These are phyloP conservation scores for Russula earlei DNA, from an alignment of 768 basidiomycete species.

Conservation along the genomic window DNA sequence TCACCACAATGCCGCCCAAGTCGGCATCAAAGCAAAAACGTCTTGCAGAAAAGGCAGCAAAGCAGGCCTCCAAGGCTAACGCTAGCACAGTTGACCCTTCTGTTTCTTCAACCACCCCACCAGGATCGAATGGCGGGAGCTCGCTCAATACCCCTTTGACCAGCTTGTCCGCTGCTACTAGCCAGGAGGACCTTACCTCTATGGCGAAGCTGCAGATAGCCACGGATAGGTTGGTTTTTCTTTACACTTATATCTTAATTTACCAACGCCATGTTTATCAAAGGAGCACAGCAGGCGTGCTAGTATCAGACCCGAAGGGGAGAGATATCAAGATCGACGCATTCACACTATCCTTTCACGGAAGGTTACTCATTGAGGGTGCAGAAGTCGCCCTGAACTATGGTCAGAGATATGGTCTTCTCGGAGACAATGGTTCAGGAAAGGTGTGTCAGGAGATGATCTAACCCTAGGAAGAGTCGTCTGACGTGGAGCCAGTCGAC, in stretches of 20 bases:
- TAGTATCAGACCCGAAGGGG: constrained; percentile 84
- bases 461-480: constrained; percentile 4
- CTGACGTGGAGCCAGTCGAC: constrained; percentile 55
- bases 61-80: constrained; percentile 51
- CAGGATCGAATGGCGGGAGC: constrained; percentile 53
- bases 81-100: constrained; percentile 37
- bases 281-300: constrained; percentile 88
- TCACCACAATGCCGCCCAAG: constrained; percentile 43
- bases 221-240: constrained; percentile 64
- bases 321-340: constrained; percentile 97
- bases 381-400: constrained; percentile 78
- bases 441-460: constrained; percentile 55
- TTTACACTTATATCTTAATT: neutral
- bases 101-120: constrained; percentile 47
- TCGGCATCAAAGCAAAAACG: constrained; percentile 88
- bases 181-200: constrained; percentile 65
- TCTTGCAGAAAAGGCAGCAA: constrained; percentile 88
- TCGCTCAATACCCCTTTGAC: constrained; percentile 72
- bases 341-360: constrained; percentile 96
- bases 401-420: constrained; percentile 86
- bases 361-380: constrained; percentile 66
- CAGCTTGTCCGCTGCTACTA: constrained; percentile 67
- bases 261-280: constrained; percentile 7
- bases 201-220: constrained; percentile 89
- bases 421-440: constrained; percentile 98